Conservation (phyloP, 257 asterid genomes). For the Salvia hispanica region DNA sequence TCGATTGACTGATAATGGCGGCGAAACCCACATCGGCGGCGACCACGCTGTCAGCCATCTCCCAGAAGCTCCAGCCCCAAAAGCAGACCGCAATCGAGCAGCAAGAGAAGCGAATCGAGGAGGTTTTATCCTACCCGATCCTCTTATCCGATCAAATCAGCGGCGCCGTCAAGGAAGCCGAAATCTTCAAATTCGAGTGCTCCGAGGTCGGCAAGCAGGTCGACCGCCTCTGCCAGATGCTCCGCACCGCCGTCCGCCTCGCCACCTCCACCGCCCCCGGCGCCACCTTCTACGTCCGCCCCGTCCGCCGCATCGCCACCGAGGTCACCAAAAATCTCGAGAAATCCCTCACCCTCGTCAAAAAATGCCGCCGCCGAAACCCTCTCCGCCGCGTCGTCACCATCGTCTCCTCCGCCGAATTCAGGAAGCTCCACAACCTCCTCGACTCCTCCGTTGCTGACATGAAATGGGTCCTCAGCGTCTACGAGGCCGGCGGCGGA, state of each 20-base stretch:
- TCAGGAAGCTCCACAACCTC: constrained; percentile 55
- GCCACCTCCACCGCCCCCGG: constrained; percentile 49
- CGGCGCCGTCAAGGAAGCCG: constrained; percentile 53
- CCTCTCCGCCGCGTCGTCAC: constrained; percentile 62
- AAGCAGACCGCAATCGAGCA: constrained; percentile 40
- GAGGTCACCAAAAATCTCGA: constrained; percentile 63
- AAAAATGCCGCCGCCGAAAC: constrained; percentile 69
- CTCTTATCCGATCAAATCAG: constrained; percentile 50
- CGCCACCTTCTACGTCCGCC: constrained; percentile 68
- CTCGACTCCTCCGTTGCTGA: constrained; percentile 79
- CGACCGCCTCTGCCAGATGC: constrained; percentile 58
- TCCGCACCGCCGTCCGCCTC: constrained; percentile 68
- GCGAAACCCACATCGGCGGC: constrained; percentile 47
- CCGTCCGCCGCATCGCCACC: constrained; percentile 61
- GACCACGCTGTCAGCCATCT: constrained; percentile 17
- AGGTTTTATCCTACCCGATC: constrained; percentile 51
- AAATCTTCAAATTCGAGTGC: constrained; percentile 62
- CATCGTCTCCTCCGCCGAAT: constrained; percentile 70
- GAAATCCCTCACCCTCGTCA: constrained; percentile 54
- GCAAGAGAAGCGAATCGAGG: constrained; percentile 53
- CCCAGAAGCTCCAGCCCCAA: constrained; percentile 40
- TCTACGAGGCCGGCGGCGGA: constrained; percentile 66
- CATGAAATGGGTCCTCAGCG: constrained; percentile 68
- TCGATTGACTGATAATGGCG: constrained; percentile 37
- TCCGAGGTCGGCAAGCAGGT: constrained; percentile 54